Evolutionary conservation across 176 grass and related monocot genomes (phyloP).

Genomic region (Ampelocalamus luodianensis): DNA sequence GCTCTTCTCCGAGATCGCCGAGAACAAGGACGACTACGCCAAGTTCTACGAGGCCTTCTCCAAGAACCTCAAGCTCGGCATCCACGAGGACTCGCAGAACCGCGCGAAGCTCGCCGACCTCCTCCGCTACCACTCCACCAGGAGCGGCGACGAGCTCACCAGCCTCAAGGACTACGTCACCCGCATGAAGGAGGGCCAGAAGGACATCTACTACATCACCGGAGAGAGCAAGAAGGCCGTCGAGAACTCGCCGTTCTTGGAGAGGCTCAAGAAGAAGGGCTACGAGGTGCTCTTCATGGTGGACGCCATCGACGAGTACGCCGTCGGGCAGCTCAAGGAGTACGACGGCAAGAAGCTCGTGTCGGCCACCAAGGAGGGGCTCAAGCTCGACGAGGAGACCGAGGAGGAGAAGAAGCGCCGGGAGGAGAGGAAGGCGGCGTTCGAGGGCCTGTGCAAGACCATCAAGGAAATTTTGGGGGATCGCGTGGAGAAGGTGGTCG

Average conservation of each 20-base stretch:
- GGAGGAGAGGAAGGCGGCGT: slow-evolving; percentile 77
- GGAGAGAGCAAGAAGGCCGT: slow-evolving; percentile 99
- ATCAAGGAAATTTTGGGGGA: slow-evolving; percentile 62
- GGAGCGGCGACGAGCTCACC: slow-evolving; percentile 93
- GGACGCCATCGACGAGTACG: slow-evolving; percentile 93
- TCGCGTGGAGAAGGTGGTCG: slow-evolving; percentile 79
- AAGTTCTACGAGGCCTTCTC: slow-evolving; percentile 99
- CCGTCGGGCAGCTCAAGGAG: slow-evolving; percentile 93
- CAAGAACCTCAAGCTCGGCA: slow-evolving; percentile 96
- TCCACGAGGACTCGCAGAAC: slow-evolving; percentile 87
- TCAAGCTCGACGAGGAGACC: slow-evolving; percentile 81
- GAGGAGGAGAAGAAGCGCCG: slow-evolving; percentile 78
- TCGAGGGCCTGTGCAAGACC: slow-evolving; percentile 89
- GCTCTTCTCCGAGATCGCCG: slow-evolving; percentile 99
- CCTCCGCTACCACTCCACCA: slow-evolving; percentile 93
- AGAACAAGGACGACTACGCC: slow-evolving; percentile 98
- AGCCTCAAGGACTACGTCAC: slow-evolving; percentile 99
- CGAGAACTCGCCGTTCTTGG: slow-evolving; percentile 93
- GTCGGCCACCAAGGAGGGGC: slow-evolving; percentile 93
- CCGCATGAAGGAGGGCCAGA: slow-evolving; percentile 99
- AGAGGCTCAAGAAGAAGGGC: slow-evolving; percentile 94
- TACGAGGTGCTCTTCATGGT: slow-evolving; percentile 92
- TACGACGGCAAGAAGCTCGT: slow-evolving; percentile 96
- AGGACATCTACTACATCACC: slow-evolving; percentile 92
- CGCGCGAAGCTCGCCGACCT: slow-evolving; percentile 87